Base-by-base conservation (phyloP, 805 yeast species). In the Wickerhamomyces mucosus region DNA sequence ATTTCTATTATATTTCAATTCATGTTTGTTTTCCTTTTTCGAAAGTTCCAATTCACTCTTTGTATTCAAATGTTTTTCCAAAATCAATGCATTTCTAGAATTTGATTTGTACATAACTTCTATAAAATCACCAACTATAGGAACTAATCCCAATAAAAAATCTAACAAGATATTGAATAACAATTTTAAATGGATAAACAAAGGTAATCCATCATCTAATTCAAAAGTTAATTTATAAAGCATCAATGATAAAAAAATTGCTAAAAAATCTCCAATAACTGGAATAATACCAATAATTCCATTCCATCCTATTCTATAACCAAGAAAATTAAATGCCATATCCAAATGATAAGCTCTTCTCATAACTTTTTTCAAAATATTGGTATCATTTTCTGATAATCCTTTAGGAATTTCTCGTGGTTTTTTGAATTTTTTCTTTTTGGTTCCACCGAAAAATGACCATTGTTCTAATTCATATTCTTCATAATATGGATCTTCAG, bases 51-150 rank as follows among this genome's bases (percentile, higher is more conserved):
- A 5, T 14, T 29, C 21, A 7, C 43, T 46, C 29, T 40, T 46
- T 15, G 30, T 32, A 7, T 58, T 58, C 40, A 82, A 56, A 41
- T 72, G 68, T 31, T 67, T 68, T 45, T 81, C 88, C 36, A 81
- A 53, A 15, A 78, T 43, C 33, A 76, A 57, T 26, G 74, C 76
- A 53, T 84, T 84, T 39, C 95, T 62, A 33, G 81, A 76, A 48
- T 80, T 81, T 18, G 86, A 72, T 58, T 81, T 79, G 59, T 78
- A 84, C 4, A 80, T 72, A 20, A 83, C 72, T 39, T 71, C 76
- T 25, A 78, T 63, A 14, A 81, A 48, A 39, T 71, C 78, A 15
- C 95, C 95, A n/a, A 82, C 70, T 27, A 84, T 47, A 3, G 95
- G 95, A 18, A 81, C 71, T 38, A 84, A 58, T 3, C 89, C 84